Conservation (phyloP, 2,329 filamentous ascomycete genomes). For the Fusarium euwallaceae region DNA sequence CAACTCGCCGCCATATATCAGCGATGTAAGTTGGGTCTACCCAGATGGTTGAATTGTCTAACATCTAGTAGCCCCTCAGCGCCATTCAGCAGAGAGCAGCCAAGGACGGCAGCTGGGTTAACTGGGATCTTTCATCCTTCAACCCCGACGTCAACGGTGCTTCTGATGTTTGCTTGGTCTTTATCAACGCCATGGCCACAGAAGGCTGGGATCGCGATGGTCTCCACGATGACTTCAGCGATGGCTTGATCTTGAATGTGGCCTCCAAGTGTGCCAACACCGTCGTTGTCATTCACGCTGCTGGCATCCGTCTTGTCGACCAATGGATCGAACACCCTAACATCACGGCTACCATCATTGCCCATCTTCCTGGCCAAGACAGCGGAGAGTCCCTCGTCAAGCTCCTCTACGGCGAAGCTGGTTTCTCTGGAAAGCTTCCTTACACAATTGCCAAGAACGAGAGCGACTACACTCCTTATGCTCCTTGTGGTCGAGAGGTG, state of each 20-base stretch:
- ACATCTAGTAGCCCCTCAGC: slow-evolving; percentile 26
- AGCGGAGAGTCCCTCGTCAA: slow-evolving; percentile 68
- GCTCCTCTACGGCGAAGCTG: slow-evolving; percentile 69
- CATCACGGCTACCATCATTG: slow-evolving; percentile 73
- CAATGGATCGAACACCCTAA: slow-evolving; percentile 75
- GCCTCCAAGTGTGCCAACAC: slow-evolving; percentile 72
- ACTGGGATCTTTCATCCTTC: slow-evolving; percentile 57
- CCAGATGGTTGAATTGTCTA: neutral
- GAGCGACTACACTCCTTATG: slow-evolving; percentile 60
- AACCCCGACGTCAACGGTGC: slow-evolving; percentile 54
- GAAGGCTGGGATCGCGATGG: slow-evolving; percentile 79
- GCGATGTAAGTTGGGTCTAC: slow-evolving; percentile 52
- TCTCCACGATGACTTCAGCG: slow-evolving; percentile 77
- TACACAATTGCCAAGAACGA: slow-evolving; percentile 71
- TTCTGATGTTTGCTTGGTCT: slow-evolving; percentile 79
- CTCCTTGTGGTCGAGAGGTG: slow-evolving; percentile 57
- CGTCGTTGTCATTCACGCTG: slow-evolving; percentile 73
- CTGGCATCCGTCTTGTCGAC: slow-evolving; percentile 72
- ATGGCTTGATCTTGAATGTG: slow-evolving; percentile 69
- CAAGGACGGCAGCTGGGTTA: slow-evolving; percentile 68
- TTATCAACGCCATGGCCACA: slow-evolving; percentile 82
- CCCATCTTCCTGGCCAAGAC: slow-evolving; percentile 76
- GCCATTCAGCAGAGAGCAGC: slow-evolving; percentile 67
- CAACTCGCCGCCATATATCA: slow-evolving; percentile 63
- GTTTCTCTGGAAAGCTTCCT: slow-evolving; percentile 69